Evolutionary conservation across 768 basidiomycete species (phyloP), one percentile per base, ranked within the genome.

Genomic region (Daedaleopsis nitida): DNA sequence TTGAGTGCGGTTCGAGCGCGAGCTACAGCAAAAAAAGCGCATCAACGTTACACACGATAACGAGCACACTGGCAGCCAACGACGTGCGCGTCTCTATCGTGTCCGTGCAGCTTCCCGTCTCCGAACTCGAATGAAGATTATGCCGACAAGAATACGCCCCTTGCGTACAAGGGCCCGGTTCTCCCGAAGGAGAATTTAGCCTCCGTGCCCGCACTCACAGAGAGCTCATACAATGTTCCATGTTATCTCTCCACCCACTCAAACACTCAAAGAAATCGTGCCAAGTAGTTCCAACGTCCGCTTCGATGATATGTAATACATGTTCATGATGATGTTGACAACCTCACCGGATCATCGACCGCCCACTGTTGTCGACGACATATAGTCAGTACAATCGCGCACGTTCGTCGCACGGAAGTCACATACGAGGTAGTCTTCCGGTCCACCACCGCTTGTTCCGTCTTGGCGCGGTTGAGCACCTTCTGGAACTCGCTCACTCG

Each of bases 401-500:
- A 32, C 27, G 17, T 42, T 13, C 17, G 37, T 38, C 8, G 37
- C 39, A 42, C 39, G 39, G 13, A 42, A 17, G 11, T 3, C 39
- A 78, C 85, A 52, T 70, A 94, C 94, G 81, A 94, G 34, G 89
- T 95, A 9, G 97, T 99, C 84, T 93, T 98, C 69, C 91, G 82
- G 70, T 96, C 95, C 1, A 81, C 83, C 3, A 83, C 85, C 3
- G 86, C 88, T 7, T 85, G 86, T 75, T 98, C 97, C 24, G 92
- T 90, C 83, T 98, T 98, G 9, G 97, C 96, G 53, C 97, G 81
- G 72, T 98, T 98, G 70, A 99, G 76, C 54, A 99, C 87, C 75
- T 94, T 94, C 77, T 94, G 91, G 81, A 99, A 98, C 75, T 97
- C 94, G 1, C 91, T 85, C 13, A 97, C 97, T 11, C 97, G 87